phyloP scores from a whole-genome alignment of 805 yeast species.

The Starmera amethionina region DNA sequence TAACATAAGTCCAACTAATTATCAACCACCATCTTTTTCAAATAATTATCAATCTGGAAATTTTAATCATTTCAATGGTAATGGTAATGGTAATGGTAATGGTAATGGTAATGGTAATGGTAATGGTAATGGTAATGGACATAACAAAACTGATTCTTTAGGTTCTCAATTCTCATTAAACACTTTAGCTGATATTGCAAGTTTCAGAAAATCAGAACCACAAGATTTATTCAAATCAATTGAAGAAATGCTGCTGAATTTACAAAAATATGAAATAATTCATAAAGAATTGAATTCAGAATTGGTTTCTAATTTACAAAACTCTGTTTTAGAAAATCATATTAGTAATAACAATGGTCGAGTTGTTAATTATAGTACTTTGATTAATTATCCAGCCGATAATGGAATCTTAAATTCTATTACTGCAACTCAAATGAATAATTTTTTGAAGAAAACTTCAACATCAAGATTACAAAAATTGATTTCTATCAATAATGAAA shows the following conservation, averaged over 20 bases:
- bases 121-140: not conserved
- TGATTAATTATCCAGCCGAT: not conserved
- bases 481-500: not conserved
- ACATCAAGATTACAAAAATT: constrained; percentile 1
- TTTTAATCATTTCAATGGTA: too few species aligned
- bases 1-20: too few species aligned
- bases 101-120: too few species aligned
- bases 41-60: too few species aligned
- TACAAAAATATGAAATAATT: constrained; percentile 2
- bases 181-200: constrained; percentile 18
- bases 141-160: constrained; percentile 10
- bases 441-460: constrained; percentile 7
- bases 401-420: not conserved
- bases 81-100: too few species aligned
- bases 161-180: constrained; percentile 16
- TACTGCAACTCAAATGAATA: not conserved
- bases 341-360: not conserved
- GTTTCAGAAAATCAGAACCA: constrained; percentile 1
- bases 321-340: not conserved
- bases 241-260: constrained; percentile 5
- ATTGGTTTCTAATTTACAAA: constrained; percentile 7
- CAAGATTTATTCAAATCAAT: constrained; percentile 4
- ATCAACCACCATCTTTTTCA: too few species aligned
- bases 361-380: not conserved
- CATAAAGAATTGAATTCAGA: constrained; percentile 12